A percentile compares a stretch with the other conserved stretches of the same genome.
phyloP scores from a whole-genome alignment of 768 basidiomycete genomes.

The Boletus vinaceobasis region DNA sequence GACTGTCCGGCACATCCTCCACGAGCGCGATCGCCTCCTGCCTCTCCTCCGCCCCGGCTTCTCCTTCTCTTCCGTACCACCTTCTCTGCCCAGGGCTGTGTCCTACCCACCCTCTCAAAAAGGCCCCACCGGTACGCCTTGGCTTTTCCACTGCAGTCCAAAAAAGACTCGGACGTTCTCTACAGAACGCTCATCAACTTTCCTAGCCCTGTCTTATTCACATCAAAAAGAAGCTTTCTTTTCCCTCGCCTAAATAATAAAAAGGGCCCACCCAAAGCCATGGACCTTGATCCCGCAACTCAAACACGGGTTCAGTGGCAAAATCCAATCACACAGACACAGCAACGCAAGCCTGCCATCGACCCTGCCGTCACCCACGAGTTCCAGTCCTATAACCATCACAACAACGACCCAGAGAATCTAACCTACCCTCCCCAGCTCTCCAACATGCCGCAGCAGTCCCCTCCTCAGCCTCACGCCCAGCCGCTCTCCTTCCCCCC shows the following conservation, averaged over 20 bases:
- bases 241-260: slow-evolving; percentile 39
- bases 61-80: slow-evolving; percentile 7
- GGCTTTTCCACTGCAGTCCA: slow-evolving; percentile 3
- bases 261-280: slow-evolving; percentile 30
- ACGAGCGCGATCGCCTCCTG: slow-evolving; percentile 4
- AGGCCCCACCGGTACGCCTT: slow-evolving; percentile 7
- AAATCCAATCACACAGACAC: slow-evolving; percentile 32
- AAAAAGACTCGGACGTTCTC: slow-evolving; percentile 25
- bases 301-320: slow-evolving; percentile 35
- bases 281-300: slow-evolving; percentile 34
- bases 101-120: slow-evolving; percentile 11
- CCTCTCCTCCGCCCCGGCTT: slow-evolving; percentile 9
- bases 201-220: slow-evolving; percentile 23
- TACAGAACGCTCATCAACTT: slow-evolving; percentile 27
- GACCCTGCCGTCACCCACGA: slow-evolving; percentile 36
- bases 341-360: slow-evolving; percentile 31
- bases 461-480: slow-evolving; percentile 29
- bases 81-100: slow-evolving; percentile 18
- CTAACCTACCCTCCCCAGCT: slow-evolving; percentile 26
- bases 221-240: slow-evolving; percentile 33
- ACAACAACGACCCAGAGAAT: slow-evolving; percentile 20
- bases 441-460: slow-evolving; percentile 32
- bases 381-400: slow-evolving; percentile 32
- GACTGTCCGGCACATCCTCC: neutral
- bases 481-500: slow-evolving; percentile 36